Evolutionary conservation across 441 rosid genomes (phyloP).

Genomic region (Flueggea neowawraea): DNA sequence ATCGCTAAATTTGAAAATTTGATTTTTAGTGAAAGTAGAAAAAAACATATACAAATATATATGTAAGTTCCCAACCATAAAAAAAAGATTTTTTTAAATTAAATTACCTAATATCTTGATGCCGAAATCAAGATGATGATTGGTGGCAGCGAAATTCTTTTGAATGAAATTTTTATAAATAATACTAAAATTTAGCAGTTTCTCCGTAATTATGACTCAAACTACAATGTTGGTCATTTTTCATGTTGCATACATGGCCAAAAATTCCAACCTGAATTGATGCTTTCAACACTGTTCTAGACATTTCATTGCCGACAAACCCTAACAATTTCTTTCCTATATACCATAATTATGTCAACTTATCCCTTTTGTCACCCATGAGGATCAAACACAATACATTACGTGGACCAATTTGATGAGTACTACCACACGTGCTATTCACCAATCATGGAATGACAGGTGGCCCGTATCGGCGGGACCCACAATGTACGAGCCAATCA

Average conservation of each 20-base stretch:
- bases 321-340: slow-evolving; percentile 12
- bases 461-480: slow-evolving; percentile 13
- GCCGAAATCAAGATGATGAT: too few relatives aligned
- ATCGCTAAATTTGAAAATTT: too few relatives aligned
- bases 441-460: slow-evolving; percentile 16
- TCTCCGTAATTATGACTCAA: too few relatives aligned
- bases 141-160: too few relatives aligned
- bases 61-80: too few relatives aligned
- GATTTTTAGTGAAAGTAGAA: too few relatives aligned
- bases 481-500: slow-evolving; percentile 33
- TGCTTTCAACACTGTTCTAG: slow-evolving; percentile 20
- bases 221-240: slow-evolving; percentile 20
- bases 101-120: too few relatives aligned
- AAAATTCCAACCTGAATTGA: slow-evolving; percentile 26
- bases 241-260: slow-evolving; percentile 1
- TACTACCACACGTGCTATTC: slow-evolving; percentile 31
- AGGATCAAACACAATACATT: slow-evolving; percentile 3
- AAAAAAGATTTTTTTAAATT: too few relatives aligned
- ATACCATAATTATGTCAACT: slow-evolving; percentile 13
- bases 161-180: too few relatives aligned
- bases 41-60: too few relatives aligned
- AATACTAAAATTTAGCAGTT: too few relatives aligned
- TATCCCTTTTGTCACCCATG: slow-evolving; percentile 16
- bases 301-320: slow-evolving; percentile 35
- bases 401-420: slow-evolving; percentile 8